These are phyloP conservation scores for Aegilops sharonensis DNA, from an alignment of 176 grass and related monocot genomes.

Conservation along the genomic window DNA sequence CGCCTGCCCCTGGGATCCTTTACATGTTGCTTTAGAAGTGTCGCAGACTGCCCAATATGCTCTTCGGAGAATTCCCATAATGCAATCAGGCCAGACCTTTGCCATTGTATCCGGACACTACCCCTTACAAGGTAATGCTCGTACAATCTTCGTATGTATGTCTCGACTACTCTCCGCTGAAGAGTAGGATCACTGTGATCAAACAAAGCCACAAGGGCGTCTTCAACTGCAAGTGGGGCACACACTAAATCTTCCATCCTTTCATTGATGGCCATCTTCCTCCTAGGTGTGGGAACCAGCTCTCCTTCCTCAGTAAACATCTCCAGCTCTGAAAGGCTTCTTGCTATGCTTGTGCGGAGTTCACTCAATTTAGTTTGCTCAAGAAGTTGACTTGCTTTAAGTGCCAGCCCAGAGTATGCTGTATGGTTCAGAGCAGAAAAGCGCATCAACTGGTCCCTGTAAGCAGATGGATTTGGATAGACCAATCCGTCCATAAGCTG, in stretches of 20 bases:
- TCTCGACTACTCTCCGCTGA: conserved; percentile 93
- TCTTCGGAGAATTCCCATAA: conserved; percentile 94
- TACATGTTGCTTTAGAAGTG: conserved; percentile 31
- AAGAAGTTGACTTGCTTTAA: conserved; percentile 97
- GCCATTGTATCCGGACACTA: conserved; percentile 91
- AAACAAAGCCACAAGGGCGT: conserved; percentile 92
- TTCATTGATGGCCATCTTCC: conserved; percentile 97
- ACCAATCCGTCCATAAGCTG: conserved; percentile 96
- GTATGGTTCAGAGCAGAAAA: conserved; percentile 95
- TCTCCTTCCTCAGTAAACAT: conserved; percentile 99
- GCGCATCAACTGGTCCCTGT: conserved; percentile 89
- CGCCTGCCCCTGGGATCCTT: conserved; percentile 58
- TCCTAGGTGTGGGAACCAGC: conserved; percentile 86
- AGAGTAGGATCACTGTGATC: conserved; percentile 94
- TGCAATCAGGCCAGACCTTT: conserved; percentile 82
- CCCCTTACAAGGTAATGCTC: conserved; percentile 85
- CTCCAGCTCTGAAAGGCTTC: conserved; percentile 95
- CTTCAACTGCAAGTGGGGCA: conserved; percentile 90
- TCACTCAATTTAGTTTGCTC: conserved; percentile 99
- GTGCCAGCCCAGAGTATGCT: conserved; percentile 81
- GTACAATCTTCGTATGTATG: conserved; percentile 96
- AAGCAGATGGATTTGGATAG: conserved; percentile 92
- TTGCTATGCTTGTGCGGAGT: conserved; percentile 84
- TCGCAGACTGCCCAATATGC: conserved; percentile 45
- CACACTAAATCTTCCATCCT: conserved; percentile 95